Evolutionary conservation across 1,284 basidiomycete genomes (phyloP), one percentile per base, ranked within the genome.

Genomic region (Athelia sp.): DNA sequence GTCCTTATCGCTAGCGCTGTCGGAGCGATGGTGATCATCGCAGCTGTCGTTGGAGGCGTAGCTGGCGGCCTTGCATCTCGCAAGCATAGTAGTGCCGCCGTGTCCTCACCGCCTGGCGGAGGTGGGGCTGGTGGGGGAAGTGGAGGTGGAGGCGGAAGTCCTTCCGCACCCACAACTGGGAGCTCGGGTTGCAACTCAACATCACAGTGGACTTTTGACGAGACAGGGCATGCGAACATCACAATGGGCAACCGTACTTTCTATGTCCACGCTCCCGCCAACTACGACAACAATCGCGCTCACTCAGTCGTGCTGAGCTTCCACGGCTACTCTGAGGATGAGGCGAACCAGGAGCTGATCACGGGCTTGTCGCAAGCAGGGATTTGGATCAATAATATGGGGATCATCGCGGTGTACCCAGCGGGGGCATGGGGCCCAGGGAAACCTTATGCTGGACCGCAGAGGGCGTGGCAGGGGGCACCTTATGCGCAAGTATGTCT

Each of bases 281-380:
- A 42, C 22, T 58, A 56, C 43, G 29, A 55, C 23, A 49, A 46
- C n/a, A 46, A 34, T 10, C 38, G 32, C 15, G 36, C 53, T 1
- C 53, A 58, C 29, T 46, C 56, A 13, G 47, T 58, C 4, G 56
- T 58, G 32, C 38, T 56, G 15, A 52, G 50, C 15, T 58, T 50
- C 23, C 56, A 58, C 31, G 56, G 53, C 19, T 54, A 48, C 53
- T 49, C 48, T 38, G 43, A 24, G 10, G 45, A 52, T 43, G 53
- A 44, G 19, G 26, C 24, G 17, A 45, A 50, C 31, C 56, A 58
- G 48, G 56, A 58, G 50, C 11, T 19, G 36, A 53, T 54, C 10
- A 50, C 50, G 13, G 50, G 53, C n/a, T 42, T 58, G 15, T 58
- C 56, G 19, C 46, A 43, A 24, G n/a, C 35, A 11, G 52, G 54